These are phyloP conservation scores for Solanum raphanifolium DNA, from an alignment of 257 asterid genomes.

Conservation along the genomic window DNA sequence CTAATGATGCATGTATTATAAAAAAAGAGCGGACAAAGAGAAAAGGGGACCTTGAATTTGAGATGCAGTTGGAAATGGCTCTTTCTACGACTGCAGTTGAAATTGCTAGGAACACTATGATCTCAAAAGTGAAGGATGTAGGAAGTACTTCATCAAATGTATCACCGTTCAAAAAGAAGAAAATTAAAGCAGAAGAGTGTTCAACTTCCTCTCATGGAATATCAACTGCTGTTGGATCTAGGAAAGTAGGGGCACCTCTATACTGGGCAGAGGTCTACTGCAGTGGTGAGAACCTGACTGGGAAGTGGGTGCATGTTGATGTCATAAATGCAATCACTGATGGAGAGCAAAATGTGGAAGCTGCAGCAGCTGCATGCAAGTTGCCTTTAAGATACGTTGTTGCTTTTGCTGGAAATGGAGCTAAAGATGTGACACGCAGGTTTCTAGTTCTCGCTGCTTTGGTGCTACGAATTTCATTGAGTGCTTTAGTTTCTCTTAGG, in stretches of 20 bases:
- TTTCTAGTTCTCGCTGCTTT: conserved; percentile 19
- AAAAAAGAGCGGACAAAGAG: conserved; percentile 41
- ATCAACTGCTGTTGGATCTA: conserved; percentile 87
- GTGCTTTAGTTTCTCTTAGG: background rate
- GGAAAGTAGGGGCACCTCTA: conserved; percentile 86
- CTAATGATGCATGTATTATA: conserved; percentile 24
- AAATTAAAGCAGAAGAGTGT: conserved; percentile 36
- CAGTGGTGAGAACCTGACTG: conserved; percentile 74
- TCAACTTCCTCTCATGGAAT: conserved; percentile 40
- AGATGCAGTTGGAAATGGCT: conserved; percentile 90
- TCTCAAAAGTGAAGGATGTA: conserved; percentile 23
- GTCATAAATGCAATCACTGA: conserved; percentile 68
- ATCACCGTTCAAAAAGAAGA: conserved; percentile 40
- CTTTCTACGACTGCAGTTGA: conserved; percentile 64
- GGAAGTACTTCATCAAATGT: conserved; percentile 23
- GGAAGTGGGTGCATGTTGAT: conserved; percentile 95
- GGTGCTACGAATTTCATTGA: background rate
- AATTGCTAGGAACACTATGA: conserved; percentile 17
- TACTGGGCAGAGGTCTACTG: conserved; percentile 97
- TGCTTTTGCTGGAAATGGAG: conserved; percentile 94
- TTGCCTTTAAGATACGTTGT: conserved; percentile 76
- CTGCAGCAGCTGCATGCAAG: conserved; percentile 92
- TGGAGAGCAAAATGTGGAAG: conserved; percentile 88
- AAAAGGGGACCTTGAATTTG: conserved; percentile 85
- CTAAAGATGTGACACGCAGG: conserved; percentile 99